These are phyloP conservation scores for Phytophthora pluvialis DNA, from an alignment of 352 stramenopile genomes.

Conservation along the genomic window DNA sequence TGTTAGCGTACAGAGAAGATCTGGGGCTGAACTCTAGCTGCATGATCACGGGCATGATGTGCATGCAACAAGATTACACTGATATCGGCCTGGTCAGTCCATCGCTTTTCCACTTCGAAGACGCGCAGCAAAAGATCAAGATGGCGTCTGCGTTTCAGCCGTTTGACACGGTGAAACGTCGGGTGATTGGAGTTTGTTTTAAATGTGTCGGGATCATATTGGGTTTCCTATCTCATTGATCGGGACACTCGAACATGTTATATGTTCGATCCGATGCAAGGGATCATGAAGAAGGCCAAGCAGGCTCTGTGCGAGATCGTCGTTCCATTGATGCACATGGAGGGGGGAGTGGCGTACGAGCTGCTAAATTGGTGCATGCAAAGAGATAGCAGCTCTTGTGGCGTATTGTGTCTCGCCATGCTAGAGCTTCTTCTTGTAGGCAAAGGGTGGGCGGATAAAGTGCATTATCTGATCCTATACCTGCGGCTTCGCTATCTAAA, in stretches of 20 bases:
- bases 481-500: too few relatives aligned
- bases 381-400: background rate
- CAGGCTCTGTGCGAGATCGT: background rate
- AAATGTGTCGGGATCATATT: background rate
- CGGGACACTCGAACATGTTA: background rate
- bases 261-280: constrained; percentile 1
- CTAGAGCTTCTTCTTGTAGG: background rate
- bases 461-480: background rate
- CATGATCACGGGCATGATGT: background rate
- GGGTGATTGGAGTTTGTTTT: background rate
- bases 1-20: background rate
- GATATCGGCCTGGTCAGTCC: background rate
- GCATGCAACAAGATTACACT: background rate
- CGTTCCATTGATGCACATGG: background rate
- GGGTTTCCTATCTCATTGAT: background rate
- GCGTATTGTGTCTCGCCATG: background rate
- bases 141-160: background rate
- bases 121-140: background rate
- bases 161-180: background rate
- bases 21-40: background rate
- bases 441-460: background rate
- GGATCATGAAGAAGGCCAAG: background rate
- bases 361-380: background rate
- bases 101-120: background rate
- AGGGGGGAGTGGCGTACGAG: background rate